Conservation (phyloP, 768 basidiomycete species). For the Candolleomyces eurysporus region DNA sequence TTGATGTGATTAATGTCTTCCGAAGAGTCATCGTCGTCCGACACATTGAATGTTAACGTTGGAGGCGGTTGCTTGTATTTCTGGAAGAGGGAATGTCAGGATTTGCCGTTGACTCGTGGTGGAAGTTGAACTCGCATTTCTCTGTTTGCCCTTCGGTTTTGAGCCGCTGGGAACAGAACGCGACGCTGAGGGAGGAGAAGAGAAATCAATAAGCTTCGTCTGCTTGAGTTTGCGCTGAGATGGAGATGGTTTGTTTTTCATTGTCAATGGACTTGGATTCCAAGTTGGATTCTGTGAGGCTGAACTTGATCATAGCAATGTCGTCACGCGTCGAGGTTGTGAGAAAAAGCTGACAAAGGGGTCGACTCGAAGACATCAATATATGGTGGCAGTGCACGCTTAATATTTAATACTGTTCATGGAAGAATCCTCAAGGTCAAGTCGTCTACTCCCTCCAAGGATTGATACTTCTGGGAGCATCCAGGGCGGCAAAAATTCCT, state of each 20-base stretch:
- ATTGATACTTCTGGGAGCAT: slow-evolving; percentile 9
- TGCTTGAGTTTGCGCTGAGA: slow-evolving; percentile 30
- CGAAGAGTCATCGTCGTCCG: slow-evolving; percentile 26
- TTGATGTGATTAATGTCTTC: slow-evolving; percentile 50
- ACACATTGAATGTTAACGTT: too few relatives aligned
- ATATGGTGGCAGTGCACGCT: too few relatives aligned
- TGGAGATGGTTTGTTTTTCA: not conserved
- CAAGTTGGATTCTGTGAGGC: too few relatives aligned
- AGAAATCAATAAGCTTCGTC: slow-evolving; percentile 36
- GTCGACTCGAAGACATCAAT: too few relatives aligned
- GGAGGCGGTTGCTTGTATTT: too few relatives aligned
- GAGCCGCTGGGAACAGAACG: not conserved
- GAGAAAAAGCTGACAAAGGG: too few relatives aligned
- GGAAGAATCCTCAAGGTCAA: not conserved
- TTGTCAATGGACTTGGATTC: not conserved
- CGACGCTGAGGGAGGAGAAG: slow-evolving; percentile 13
- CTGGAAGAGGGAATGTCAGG: not conserved
- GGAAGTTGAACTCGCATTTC: too few relatives aligned
- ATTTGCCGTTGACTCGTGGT: not conserved
- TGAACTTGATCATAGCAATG: not conserved
- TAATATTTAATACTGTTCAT: not conserved
- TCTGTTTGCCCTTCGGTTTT: slow-evolving; percentile 11
- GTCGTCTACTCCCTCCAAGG: slow-evolving; percentile 4
- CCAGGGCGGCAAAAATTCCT: not conserved
- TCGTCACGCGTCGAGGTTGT: not conserved